phyloP scores from a whole-genome alignment of 1,139 yeast genomes.

The Candida smagusa region DNA sequence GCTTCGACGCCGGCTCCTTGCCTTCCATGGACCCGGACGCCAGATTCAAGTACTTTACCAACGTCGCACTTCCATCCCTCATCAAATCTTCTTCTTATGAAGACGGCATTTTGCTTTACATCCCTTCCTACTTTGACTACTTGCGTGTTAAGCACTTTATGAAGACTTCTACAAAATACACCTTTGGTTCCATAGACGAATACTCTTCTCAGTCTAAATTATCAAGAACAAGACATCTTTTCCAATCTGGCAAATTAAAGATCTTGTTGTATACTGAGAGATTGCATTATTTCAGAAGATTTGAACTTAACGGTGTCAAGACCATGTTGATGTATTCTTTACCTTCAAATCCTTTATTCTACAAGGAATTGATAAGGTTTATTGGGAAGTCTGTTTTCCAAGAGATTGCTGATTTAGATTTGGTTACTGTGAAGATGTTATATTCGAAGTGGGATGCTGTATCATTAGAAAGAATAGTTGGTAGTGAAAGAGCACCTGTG shows the following conservation, averaged over 20 bases:
- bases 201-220: slow-evolving; percentile 71
- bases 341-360: slow-evolving; percentile 83
- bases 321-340: slow-evolving; percentile 77
- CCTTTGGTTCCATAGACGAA: slow-evolving; percentile 74
- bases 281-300: slow-evolving; percentile 86
- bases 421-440: slow-evolving; percentile 62
- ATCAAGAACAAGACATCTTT: slow-evolving; percentile 67
- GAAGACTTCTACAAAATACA: slow-evolving; percentile 57
- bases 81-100: slow-evolving; percentile 55
- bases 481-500: slow-evolving; percentile 69
- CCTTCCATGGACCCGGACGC: slow-evolving; percentile 71
- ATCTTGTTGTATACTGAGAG: slow-evolving; percentile 86
- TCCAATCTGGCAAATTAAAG: slow-evolving; percentile 62
- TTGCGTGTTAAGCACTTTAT: slow-evolving; percentile 72
- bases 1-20: slow-evolving; percentile 53
- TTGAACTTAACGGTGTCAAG: slow-evolving; percentile 82
- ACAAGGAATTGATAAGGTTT: slow-evolving; percentile 65
- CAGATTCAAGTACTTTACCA: slow-evolving; percentile 76
- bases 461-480: slow-evolving; percentile 80
- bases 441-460: slow-evolving; percentile 82
- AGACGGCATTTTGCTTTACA: slow-evolving; percentile 74
- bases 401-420: slow-evolving; percentile 53
- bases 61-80: slow-evolving; percentile 68
- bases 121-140: slow-evolving; percentile 87
- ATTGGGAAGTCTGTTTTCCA: slow-evolving; percentile 48